phyloP scores from a whole-genome alignment of 805 yeast genomes.

The Monosporozyma solicola region DNA sequence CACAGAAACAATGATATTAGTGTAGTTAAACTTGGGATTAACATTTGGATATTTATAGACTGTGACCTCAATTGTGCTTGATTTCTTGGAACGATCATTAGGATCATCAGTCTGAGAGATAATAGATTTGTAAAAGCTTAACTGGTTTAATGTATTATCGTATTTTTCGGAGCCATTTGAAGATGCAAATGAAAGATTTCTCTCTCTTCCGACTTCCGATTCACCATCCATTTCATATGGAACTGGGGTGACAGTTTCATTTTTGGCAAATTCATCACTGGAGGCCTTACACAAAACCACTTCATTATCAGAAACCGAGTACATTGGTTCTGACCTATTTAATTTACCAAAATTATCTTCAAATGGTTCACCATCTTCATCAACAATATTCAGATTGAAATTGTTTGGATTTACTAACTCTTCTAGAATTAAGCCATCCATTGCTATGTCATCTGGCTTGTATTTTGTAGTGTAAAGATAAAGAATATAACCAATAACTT shows the following conservation, averaged over 20 bases:
- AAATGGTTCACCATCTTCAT: constrained; percentile 88
- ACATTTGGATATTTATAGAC: constrained; percentile 30
- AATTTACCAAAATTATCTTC: constrained; percentile 86
- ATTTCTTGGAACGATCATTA: constrained; percentile 16
- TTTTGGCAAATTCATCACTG: constrained; percentile 37
- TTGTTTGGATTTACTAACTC: constrained; percentile 22
- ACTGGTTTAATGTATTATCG: constrained; percentile 20
- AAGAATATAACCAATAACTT: constrained; percentile 26
- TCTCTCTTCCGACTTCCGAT: constrained; percentile 3
- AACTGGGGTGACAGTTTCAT: constrained; percentile 48
- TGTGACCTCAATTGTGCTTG: constrained; percentile 24
- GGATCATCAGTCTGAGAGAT: constrained; percentile 17
- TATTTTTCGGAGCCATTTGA: constrained; percentile 1
- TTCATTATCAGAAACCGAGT: constrained; percentile 73
- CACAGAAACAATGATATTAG: constrained; percentile 25
- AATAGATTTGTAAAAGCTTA: constrained; percentile 33
- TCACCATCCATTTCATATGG: constrained; percentile 29
- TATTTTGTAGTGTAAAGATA: constrained; percentile 16
- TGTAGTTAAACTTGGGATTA: constrained; percentile 22
- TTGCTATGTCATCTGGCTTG: constrained; percentile 15
- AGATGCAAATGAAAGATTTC: not conserved
- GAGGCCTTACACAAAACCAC: constrained; percentile 62
- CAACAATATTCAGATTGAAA: constrained; percentile 58
- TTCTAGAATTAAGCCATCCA: constrained; percentile 12
- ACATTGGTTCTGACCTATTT: constrained; percentile 55